These are phyloP conservation scores for Elymus sibiricus DNA, from an alignment of 176 grass and related monocot genomes.

Conservation along the genomic window DNA sequence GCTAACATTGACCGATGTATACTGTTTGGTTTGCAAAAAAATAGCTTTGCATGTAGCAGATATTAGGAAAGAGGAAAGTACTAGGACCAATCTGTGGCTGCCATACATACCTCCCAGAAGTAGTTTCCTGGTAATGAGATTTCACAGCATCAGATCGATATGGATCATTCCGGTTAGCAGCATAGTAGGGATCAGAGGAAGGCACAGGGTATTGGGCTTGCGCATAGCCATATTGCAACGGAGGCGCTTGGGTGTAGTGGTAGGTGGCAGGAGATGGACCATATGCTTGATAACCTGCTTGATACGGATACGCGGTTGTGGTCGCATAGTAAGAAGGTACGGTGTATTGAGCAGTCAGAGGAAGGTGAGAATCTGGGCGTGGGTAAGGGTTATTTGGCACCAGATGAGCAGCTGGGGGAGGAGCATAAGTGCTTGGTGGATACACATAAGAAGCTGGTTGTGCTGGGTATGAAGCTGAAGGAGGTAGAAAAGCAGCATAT, in stretches of 20 bases:
- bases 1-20: background rate
- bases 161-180: slow-evolving; percentile 21
- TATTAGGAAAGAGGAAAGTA: background rate
- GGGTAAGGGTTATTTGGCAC: slow-evolving; percentile 11
- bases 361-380: slow-evolving; percentile 16
- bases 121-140: slow-evolving; percentile 35
- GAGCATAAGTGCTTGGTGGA: slow-evolving; percentile 15
- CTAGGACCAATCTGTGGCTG: background rate
- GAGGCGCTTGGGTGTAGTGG: slow-evolving; percentile 18
- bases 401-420: background rate
- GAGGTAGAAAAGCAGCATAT: background rate
- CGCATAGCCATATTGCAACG: slow-evolving; percentile 6
- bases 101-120: slow-evolving; percentile 31
- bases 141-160: slow-evolving; percentile 15
- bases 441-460: slow-evolving; percentile 18
- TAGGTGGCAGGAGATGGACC: background rate
- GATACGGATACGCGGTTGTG: slow-evolving; percentile 19
- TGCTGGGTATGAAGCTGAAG: background rate
- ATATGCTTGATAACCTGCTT: slow-evolving; percentile 9
- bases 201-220: slow-evolving; percentile 7
- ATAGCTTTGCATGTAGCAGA: background rate
- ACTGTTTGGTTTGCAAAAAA: background rate
- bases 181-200: slow-evolving; percentile 29
- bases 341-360: background rate
- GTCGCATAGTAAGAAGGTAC: background rate